phyloP scores from a whole-genome alignment of 768 basidiomycete genomes.

The Amanita rimosa region DNA sequence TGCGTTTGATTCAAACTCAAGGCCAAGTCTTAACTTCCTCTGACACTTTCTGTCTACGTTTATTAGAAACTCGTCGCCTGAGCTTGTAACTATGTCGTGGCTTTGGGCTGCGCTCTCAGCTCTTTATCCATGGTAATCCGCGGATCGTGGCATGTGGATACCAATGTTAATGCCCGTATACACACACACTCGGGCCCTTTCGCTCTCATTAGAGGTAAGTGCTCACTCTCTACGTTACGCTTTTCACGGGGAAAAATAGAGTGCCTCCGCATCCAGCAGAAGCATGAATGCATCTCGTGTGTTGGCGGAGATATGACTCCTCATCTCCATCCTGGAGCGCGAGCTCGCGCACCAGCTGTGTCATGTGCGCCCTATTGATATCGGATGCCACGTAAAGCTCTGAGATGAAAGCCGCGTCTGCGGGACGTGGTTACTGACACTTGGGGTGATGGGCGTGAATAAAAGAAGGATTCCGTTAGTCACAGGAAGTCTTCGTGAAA shows the following conservation, averaged over 20 bases:
- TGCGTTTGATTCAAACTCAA: background rate
- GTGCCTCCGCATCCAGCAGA: background rate
- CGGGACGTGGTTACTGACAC: background rate
- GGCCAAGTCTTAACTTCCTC: constrained; percentile 2
- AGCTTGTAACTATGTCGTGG: background rate
- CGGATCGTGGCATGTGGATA: constrained; percentile 3
- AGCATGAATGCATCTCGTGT: background rate
- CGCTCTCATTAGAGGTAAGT: background rate
- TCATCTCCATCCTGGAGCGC: background rate
- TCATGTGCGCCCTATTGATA: background rate
- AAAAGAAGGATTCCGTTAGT: constrained; percentile 3
- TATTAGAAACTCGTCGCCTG: constrained; percentile 1
- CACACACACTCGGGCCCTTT: background rate
- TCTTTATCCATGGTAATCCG: background rate
- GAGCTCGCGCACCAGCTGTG: background rate
- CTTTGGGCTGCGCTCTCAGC: background rate
- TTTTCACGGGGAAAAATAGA: background rate
- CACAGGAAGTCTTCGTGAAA: constrained; percentile 2
- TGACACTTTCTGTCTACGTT: constrained; percentile 7
- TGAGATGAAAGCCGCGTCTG: background rate
- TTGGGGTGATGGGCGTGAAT: background rate
- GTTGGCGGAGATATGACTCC: background rate
- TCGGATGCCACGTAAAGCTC: background rate
- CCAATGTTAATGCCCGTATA: background rate
- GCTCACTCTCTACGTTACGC: background rate